phyloP scores from a whole-genome alignment of 1,139 yeast species.

The Blastobotrys indianensis region DNA sequence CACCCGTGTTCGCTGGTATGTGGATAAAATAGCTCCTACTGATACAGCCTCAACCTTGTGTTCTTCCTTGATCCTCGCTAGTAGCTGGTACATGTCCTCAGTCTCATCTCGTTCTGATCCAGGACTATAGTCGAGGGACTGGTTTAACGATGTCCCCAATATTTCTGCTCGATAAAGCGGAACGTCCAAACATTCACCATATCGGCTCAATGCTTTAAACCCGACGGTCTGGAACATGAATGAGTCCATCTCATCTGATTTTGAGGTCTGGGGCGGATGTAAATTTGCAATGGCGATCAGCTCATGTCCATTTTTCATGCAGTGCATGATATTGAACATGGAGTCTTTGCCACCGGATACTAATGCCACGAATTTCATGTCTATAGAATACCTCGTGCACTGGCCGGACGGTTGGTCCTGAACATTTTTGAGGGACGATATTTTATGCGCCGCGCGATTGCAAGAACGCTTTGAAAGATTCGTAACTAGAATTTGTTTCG shows the following conservation, averaged over 20 bases:
- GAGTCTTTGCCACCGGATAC: constrained; percentile 97
- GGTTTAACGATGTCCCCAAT: constrained; percentile 56
- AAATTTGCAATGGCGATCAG: constrained; percentile 78
- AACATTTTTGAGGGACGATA: too few species aligned
- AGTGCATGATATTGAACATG: constrained; percentile 80
- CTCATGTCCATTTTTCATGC: constrained; percentile 77
- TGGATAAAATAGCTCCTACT: constrained; percentile 92
- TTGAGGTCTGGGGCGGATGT: constrained; percentile 52
- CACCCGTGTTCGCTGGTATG: constrained; percentile 87
- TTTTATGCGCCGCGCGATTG: too few species aligned
- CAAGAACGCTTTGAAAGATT: too few species aligned
- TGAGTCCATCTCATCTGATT: constrained; percentile 67
- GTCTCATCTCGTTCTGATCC: constrained; percentile 70
- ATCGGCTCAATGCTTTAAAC: constrained; percentile 63
- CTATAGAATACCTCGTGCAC: too few species aligned
- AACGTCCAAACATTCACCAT: constrained; percentile 64
- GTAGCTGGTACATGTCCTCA: constrained; percentile 61
- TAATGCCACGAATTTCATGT: constrained; percentile 85
- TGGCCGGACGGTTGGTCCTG: too few species aligned
- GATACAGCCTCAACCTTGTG: constrained; percentile 80
- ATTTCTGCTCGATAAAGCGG: constrained; percentile 77
- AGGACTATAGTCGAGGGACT: constrained; percentile 54
- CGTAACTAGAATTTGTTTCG: too few species aligned
- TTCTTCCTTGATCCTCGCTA: constrained; percentile 40
- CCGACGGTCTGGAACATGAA: constrained; percentile 99